These are phyloP conservation scores for Chamaecrista fasciculata DNA, from an alignment of 306 rosid genomes.

Conservation along the genomic window DNA sequence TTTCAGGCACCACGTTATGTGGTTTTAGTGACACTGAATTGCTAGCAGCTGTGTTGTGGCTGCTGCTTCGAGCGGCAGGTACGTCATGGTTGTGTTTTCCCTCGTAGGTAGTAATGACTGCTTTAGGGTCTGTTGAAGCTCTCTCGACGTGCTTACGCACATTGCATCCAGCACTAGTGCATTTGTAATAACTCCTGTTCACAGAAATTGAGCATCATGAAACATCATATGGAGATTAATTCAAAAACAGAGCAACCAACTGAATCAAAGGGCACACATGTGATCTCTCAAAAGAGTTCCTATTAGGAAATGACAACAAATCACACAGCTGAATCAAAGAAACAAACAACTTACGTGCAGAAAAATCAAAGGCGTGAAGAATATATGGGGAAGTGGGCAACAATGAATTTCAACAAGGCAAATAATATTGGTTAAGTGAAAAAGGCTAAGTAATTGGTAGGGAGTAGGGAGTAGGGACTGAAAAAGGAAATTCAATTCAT, in stretches of 20 bases:
- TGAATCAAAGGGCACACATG: neutral
- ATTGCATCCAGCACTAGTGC: constrained; percentile 66
- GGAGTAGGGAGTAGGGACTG: neutral
- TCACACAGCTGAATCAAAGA: neutral
- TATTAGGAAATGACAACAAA: constrained; percentile 4
- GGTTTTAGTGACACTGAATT: constrained; percentile 41
- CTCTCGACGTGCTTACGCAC: constrained; percentile 82
- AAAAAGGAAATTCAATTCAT: neutral
- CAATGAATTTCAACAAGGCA: neutral
- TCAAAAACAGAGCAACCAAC: neutral
- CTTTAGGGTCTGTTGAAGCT: constrained; percentile 67
- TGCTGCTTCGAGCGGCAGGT: constrained; percentile 68
- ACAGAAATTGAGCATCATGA: constrained; percentile 11
- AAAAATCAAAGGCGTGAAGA: constrained; percentile 18
- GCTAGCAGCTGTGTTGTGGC: constrained; percentile 52
- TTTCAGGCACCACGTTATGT: constrained; percentile 39
- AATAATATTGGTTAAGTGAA: neutral
- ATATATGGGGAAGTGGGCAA: constrained; percentile 10
- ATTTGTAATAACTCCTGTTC: constrained; percentile 78
- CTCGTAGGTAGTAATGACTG: constrained; percentile 71
- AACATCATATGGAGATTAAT: neutral
- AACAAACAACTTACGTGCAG: neutral
- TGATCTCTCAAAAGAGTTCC: neutral
- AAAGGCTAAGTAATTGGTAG: neutral
- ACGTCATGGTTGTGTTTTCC: constrained; percentile 74